Percentiles rank a stretch among this genome's conserved stretches.
Conservation (phyloP, 345 rosid species). For the Rhizophora apiculata region DNA sequence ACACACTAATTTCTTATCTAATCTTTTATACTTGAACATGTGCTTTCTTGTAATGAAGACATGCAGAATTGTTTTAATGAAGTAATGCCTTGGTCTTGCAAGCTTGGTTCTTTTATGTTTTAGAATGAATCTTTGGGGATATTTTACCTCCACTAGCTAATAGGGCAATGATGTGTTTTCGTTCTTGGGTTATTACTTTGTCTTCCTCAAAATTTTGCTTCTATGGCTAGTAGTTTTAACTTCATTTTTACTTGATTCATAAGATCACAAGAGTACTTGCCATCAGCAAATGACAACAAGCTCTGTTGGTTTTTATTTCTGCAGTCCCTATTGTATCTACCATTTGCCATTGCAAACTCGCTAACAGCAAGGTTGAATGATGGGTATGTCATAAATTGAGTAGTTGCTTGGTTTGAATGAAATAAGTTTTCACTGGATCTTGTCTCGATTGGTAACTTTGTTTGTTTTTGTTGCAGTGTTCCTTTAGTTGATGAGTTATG, state of each 20-base stretch:
- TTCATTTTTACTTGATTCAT: background rate
- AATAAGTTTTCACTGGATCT: background rate
- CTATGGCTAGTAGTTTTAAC: background rate
- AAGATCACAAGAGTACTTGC: background rate
- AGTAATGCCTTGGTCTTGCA: background rate
- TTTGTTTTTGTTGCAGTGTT: conserved; percentile 48
- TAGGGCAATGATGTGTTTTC: background rate
- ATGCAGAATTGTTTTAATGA: background rate
- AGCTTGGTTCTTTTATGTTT: background rate
- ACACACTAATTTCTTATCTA: background rate
- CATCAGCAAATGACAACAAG: background rate
- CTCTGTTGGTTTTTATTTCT: conserved; percentile 10
- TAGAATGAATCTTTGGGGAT: background rate
- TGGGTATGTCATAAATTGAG: conserved; percentile 56
- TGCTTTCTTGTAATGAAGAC: background rate
- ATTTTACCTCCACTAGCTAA: background rate
- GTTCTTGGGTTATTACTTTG: background rate
- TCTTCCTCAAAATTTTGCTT: background rate
- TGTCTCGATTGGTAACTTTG: conserved; percentile 14
- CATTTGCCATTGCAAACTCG: conserved; percentile 89
- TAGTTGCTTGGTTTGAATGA: background rate
- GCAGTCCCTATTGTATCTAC: conserved; percentile 91
- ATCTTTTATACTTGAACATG: background rate
- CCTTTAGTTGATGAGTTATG: conserved; percentile 86
- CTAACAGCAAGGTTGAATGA: conserved; percentile 87